Evolutionary conservation across 441 rosid genomes (phyloP).

Genomic region (Sinapis alba): DNA sequence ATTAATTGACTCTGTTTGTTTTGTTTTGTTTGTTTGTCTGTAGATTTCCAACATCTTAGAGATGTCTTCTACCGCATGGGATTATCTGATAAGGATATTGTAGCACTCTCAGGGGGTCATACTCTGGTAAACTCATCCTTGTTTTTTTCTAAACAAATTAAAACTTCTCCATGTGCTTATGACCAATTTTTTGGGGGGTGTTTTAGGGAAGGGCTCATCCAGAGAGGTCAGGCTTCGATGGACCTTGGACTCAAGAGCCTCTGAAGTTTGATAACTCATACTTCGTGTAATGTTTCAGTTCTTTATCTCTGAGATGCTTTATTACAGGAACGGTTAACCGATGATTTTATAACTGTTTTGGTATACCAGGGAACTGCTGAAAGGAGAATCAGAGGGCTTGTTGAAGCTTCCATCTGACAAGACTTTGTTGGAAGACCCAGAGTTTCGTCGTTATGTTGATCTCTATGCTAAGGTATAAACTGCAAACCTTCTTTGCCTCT

Average conservation of each 20-base stretch:
- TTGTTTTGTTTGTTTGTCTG: background rate
- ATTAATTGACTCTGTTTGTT: background rate
- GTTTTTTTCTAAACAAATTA: background rate
- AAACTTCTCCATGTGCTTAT: background rate
- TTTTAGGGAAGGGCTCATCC: slow-evolving; percentile 75
- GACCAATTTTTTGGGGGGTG: too few species aligned
- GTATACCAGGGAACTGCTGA: slow-evolving; percentile 60
- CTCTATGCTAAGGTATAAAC: slow-evolving; percentile 76
- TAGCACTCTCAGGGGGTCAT: slow-evolving; percentile 85
- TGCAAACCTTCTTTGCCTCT: too few species aligned
- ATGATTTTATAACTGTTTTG: too few species aligned
- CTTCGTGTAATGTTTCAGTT: slow-evolving; percentile 70
- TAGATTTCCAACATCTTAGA: slow-evolving; percentile 64
- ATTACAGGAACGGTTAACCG: background rate
- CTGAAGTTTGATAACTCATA: slow-evolving; percentile 80
- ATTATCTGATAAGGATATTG: slow-evolving; percentile 75
- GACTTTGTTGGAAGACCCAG: slow-evolving; percentile 62
- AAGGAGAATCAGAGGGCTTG: slow-evolving; percentile 58
- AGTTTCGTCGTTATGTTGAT: slow-evolving; percentile 56
- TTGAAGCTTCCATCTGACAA: slow-evolving; percentile 70
- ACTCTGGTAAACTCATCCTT: slow-evolving; percentile 68
- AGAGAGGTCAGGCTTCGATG: slow-evolving; percentile 82
- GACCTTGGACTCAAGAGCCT: slow-evolving; percentile 85
- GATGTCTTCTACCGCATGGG: slow-evolving; percentile 81
- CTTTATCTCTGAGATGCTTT: background rate